Evolutionary conservation across 2,329 filamentous ascomycete species (phyloP).

Genomic region (Trichoderma oligosporum): DNA sequence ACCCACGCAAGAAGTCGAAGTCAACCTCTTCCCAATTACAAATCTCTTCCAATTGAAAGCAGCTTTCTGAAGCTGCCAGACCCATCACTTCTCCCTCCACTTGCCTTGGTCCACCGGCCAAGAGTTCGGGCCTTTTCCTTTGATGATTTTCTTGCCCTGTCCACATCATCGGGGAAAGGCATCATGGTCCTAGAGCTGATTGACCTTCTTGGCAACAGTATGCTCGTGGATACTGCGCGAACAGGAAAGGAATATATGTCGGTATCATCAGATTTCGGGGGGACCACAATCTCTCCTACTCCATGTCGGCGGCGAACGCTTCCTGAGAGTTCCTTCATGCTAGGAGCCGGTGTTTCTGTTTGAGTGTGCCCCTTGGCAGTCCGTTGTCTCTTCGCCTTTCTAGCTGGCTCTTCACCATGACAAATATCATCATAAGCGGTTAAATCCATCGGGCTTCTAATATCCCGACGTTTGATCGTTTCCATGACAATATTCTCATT

Average conservation of each 20-base stretch:
- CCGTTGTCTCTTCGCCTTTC: slow-evolving; percentile 16
- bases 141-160: neutral
- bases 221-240: neutral
- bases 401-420: neutral
- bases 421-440: neutral
- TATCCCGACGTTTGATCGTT: slow-evolving; percentile 12
- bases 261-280: neutral
- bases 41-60: slow-evolving; percentile 14
- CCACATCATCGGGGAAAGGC: neutral
- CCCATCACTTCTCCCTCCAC: slow-evolving; percentile 4
- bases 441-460: neutral
- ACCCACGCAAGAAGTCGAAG: too few species aligned
- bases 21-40: neutral
- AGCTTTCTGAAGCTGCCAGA: slow-evolving; percentile 11
- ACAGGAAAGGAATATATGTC: neutral
- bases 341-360: neutral
- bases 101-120: neutral
- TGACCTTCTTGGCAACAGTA: neutral
- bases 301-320: neutral
- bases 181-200: neutral
- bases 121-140: slow-evolving; percentile 4
- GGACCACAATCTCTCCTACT: neutral
- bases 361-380: neutral
- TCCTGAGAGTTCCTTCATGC: neutral
- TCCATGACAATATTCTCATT: slow-evolving; percentile 2